Evolutionary conservation across 2,329 filamentous ascomycete species (phyloP), one percentile per base, ranked within the genome.

Genomic region (Fusarium agapanthi): DNA sequence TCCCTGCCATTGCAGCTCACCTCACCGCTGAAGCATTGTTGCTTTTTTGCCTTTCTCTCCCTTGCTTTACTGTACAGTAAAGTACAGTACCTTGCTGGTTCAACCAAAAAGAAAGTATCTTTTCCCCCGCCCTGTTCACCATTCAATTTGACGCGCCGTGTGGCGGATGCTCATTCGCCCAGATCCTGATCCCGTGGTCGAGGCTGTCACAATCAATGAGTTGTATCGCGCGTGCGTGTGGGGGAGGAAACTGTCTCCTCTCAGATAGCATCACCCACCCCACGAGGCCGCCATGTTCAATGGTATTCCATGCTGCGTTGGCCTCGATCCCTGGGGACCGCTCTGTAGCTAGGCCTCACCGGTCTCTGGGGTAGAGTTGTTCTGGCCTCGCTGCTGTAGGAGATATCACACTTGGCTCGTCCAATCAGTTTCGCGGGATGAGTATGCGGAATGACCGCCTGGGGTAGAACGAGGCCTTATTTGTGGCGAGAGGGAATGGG

Each of bases 161-260:
- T 77, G 76, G 76, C 76, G 74, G 32, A 41, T 32, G 57, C 73
- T 73, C 56, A 77, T 77, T 77, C 74, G 76, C 40, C 65, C 28
- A 60, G 24, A 28, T 18, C 18, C 61, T 53, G 64, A 28, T 63
- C 50, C 61, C 41, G 37, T 60, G 61, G 56, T 60, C 61, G 54
- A 72, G 62, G 65, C 70, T 71, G 48, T 65, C 51, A 51, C 32
- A 63, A 44, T 55, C 55, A 50, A 59, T 51, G 66, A 50, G 55
- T 48, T 61, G 43, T 48, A 55, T 58, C 18, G 48, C 48, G 48
- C 16, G 53, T 26, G 43, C 45, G 37, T 56, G 68, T 38, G 68
- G 69, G 69, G 69, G 67, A 60, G 53, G 28, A 59, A 48, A 10
- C 35, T 18, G 9, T 57, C 45, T 45, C 50, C 66, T 67, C 66